phyloP scores from a whole-genome alignment of 108 stramenopile species.

The Heterococcus sp. region DNA sequence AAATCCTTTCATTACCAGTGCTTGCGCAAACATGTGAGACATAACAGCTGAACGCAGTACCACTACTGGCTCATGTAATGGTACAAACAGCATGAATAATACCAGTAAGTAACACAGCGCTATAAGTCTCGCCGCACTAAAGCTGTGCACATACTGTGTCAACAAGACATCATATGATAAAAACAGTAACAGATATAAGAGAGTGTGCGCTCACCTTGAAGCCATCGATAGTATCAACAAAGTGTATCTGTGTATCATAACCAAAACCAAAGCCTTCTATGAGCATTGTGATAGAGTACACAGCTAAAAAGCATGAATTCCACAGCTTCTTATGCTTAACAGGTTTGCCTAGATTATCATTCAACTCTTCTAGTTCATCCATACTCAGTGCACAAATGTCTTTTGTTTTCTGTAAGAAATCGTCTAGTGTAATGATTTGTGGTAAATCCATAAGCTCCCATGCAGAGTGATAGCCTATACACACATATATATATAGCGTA shows the following conservation, averaged over 20 bases:
- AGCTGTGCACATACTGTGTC: too few species aligned
- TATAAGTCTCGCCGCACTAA: too few species aligned
- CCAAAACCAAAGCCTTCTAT: conserved; percentile 74
- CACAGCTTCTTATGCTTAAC: conserved; percentile 51
- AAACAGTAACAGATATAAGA: too few species aligned
- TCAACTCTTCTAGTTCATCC: conserved; percentile 59
- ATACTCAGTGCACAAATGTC: conserved; percentile 64
- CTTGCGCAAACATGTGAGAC: too few species aligned
- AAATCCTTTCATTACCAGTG: too few species aligned
- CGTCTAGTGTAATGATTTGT: conserved; percentile 47
- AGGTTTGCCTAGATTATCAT: conserved; percentile 45
- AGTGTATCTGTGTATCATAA: conserved; percentile 61
- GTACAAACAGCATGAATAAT: too few species aligned
- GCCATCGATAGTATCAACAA: conserved; percentile 70
- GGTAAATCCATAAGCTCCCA: conserved; percentile 36
- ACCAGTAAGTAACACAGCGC: too few species aligned
- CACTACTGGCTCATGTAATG: too few species aligned
- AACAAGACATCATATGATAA: too few species aligned
- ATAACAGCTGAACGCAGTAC: too few species aligned
- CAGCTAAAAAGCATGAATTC: conserved; percentile 72
- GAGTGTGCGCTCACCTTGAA: conserved; percentile 46
- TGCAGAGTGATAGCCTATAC: conserved; percentile 65
- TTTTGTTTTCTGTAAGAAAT: conserved; percentile 53
- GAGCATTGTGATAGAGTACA: conserved; percentile 68
- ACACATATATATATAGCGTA: too few species aligned